Base-by-base conservation (phyloP, 106 monocot genomes). In the Xerophyta viscosa region DNA sequence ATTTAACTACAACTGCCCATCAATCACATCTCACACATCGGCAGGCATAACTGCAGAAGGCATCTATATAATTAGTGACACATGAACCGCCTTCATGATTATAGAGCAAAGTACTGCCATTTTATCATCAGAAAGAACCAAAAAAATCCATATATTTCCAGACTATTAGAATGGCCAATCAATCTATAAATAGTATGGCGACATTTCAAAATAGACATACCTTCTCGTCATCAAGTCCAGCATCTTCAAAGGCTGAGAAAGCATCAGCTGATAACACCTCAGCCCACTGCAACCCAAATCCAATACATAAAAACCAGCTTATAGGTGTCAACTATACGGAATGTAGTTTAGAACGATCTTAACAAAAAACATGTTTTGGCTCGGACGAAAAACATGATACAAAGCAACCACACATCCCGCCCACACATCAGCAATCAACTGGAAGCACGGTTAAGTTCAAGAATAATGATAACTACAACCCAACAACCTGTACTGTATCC, bases 251-350 rank as follows among this genome's bases (percentile, higher is more conserved):
- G 36, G 96, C 89, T 15, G 96, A 98, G 53, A 98, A 89, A 49
- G 96, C 96, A 74, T 98, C 96, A 39, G 96, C 96, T 54, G 96
- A 86, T 42, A 98, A 61, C 18, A 98, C 96, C 54, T 98, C 96
- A 26, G 89, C 96, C 96, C 96, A 98, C 96, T 98, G 79, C 56
- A 49, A 22, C 18, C 9, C n/a, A 54, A n/a, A 36, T 20, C 8
- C n/a, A 14, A 14, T 3, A 44, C 3, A 44, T 17, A 44, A 44
- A 44, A 9, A 33, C 11, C 7, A 33, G 5, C 11, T 33, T 6
- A 33, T 33, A 33, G 5, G 5, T 33, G 33, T 39, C 39, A 39
- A n/a, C n/a, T n/a, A n/a, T n/a, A n/a, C n/a, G n/a, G n/a, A n/a
- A n/a, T n/a, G n/a, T n/a, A n/a, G n/a, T n/a, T n/a, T n/a, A n/a